Evolutionary conservation across 192 early-diverging fungal species (phyloP), one percentile per base, ranked within the genome.

Genomic region (Chytriomyces confervae): DNA sequence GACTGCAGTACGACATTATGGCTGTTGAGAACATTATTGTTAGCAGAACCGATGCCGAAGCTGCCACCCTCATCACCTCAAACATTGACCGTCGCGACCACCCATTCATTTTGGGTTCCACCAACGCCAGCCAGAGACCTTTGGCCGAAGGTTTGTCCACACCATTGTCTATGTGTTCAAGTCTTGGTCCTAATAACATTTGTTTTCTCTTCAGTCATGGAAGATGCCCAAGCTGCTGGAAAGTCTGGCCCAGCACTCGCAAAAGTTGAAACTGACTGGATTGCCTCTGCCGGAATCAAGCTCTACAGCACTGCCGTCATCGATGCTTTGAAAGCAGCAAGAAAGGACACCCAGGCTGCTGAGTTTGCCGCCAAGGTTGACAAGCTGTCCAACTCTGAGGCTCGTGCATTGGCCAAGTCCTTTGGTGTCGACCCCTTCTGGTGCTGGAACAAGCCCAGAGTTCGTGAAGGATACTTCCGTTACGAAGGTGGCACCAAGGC

Each of bases 1-100:
- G 97, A 81, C 91, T 95, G 61, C 97, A 98, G 89, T 95, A 93
- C 78, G 97, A 98, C 84, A 97, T 98, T 81, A 97, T 98, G 97
- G 95, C 94, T 47, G 93, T 94, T 71, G 96, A 98, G 81, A 97
- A 93, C 77, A 85, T 97, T 70, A 83, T 98, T 43, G 94, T 98
- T 71, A 92, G 95, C 18, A 94, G 97, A 80, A 96, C 97, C 45
- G 97, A 98, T 75, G 94, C 97, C 63, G 97, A 98, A 84, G 97
- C 97, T 6, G 97, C 97, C 47, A 97, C 95, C 44, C 87, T 98
- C 69, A 91, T 98, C 85, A 95, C 95, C 77, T 94, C 92, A 89
- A 97, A 95, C 89, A 96, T 98, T 75, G 97, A 97, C 78, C 86
- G 85, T 13, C 94, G 97, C 77, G 97, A 98, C 81, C 97, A 98